Percentiles rank a stretch among this genome's conserved stretches.
Evolutionary conservation across 108 stramenopile genomes (phyloP).

Genomic region (Pseudonitzschia pungens): DNA sequence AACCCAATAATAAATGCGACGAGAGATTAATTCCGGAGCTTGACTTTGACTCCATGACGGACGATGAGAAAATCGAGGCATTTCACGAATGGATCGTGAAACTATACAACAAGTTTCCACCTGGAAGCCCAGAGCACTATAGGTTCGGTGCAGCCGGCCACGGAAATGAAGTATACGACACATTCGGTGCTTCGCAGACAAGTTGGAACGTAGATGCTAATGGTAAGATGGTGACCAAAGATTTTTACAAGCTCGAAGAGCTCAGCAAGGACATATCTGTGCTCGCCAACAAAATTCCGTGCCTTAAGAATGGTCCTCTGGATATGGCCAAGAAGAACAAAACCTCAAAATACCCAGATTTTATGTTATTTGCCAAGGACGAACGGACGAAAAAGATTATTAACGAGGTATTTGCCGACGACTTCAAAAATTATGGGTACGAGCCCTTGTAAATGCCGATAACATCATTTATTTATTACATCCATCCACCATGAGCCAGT

Average conservation of each 20-base stretch:
- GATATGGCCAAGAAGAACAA: constrained; percentile 19
- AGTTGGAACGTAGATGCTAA: constrained; percentile 26
- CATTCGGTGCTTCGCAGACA: constrained; percentile 20
- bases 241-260: constrained; percentile 17
- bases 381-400: constrained; percentile 21
- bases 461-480: background rate
- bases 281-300: constrained; percentile 15
- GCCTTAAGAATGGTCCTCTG: constrained; percentile 16
- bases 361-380: constrained; percentile 20
- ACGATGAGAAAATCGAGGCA: constrained; percentile 18
- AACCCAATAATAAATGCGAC: background rate
- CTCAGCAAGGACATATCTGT: constrained; percentile 17
- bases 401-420: constrained; percentile 21
- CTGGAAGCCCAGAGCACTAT: constrained; percentile 13
- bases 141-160: constrained; percentile 21
- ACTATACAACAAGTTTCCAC: constrained; percentile 5
- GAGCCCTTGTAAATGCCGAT: background rate
- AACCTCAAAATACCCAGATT: constrained; percentile 22
- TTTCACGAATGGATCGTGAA: constrained; percentile 9
- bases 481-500: too few species aligned
- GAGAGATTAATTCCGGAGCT: constrained; percentile 6
- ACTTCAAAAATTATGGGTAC: constrained; percentile 24
- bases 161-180: constrained; percentile 22
- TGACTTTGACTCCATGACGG: constrained; percentile 7
- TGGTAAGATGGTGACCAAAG: constrained; percentile 12